These are phyloP conservation scores for Thraustochytrium sp. DNA, from an alignment of 352 stramenopile species.

Conservation along the genomic window DNA sequence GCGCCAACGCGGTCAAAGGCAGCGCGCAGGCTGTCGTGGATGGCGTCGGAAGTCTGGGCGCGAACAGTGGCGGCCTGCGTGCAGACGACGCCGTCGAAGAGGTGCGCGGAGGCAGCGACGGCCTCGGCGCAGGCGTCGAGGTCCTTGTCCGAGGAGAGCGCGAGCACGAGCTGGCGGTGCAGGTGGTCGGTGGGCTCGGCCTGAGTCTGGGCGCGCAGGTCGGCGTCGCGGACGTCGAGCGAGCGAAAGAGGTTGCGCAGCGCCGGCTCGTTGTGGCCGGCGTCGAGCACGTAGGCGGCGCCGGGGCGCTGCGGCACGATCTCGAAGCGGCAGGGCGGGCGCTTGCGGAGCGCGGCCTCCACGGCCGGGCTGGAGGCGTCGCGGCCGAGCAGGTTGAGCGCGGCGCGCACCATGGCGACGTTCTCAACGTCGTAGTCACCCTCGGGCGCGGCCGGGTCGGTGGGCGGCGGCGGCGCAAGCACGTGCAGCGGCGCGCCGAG, in stretches of 20 bases:
- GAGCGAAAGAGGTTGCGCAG: background rate
- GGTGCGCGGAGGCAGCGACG: background rate
- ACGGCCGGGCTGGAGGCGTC: background rate
- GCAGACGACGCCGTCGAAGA: slow-evolving; percentile 20
- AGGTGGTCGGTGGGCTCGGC: background rate
- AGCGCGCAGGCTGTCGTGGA: background rate
- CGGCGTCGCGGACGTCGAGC: background rate
- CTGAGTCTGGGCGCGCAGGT: background rate
- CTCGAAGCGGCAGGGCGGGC: slow-evolving; percentile 26
- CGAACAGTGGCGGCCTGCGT: background rate
- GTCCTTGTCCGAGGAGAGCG: slow-evolving; percentile 35
- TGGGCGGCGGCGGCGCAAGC: background rate
- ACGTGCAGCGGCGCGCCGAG: background rate
- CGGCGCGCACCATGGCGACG: background rate
- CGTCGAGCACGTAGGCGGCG: slow-evolving; percentile 20
- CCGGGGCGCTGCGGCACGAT: background rate
- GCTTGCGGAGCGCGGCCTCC: background rate
- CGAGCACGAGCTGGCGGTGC: slow-evolving; percentile 1
- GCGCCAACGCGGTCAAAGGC: background rate
- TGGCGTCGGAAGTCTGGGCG: background rate
- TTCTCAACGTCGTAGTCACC: slow-evolving; percentile 37
- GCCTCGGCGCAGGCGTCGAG: slow-evolving; percentile 6
- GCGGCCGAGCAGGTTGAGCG: background rate
- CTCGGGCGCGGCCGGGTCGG: background rate
- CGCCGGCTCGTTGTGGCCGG: background rate